Conservation (phyloP, 208 protist species). For the Leishmania gerbilli region DNA sequence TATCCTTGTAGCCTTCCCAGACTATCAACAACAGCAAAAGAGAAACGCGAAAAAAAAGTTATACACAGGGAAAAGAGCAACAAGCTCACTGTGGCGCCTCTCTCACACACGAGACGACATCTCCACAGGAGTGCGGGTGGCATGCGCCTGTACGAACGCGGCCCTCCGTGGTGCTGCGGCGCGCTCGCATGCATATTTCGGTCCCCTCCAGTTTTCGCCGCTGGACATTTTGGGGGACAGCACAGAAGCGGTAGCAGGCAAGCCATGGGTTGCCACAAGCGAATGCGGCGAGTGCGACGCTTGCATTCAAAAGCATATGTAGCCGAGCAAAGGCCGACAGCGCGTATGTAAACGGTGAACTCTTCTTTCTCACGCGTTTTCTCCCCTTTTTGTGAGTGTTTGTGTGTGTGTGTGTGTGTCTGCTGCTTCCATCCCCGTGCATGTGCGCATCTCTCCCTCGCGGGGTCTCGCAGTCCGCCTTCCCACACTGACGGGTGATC, state of each 20-base stretch:
- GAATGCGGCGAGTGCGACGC: background rate
- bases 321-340: background rate
- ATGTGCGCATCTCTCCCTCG: background rate
- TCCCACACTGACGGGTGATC: background rate
- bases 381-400: background rate
- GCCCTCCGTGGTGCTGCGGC: background rate
- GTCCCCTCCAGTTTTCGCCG: background rate
- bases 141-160: background rate
- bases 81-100: background rate
- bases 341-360: background rate
- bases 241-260: background rate
- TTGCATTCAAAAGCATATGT: background rate
- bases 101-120: background rate
- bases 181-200: background rate
- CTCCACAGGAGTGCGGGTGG: background rate
- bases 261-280: background rate
- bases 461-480: background rate
- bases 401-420: background rate
- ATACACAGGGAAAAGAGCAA: background rate
- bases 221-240: background rate
- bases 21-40: background rate
- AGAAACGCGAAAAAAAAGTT: background rate
- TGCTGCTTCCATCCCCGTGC: background rate
- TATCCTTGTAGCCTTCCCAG: background rate
- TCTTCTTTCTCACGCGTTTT: background rate